Base-by-base conservation (phyloP, 371 early-diverging fungal species). In the Actinomucor elegans region DNA sequence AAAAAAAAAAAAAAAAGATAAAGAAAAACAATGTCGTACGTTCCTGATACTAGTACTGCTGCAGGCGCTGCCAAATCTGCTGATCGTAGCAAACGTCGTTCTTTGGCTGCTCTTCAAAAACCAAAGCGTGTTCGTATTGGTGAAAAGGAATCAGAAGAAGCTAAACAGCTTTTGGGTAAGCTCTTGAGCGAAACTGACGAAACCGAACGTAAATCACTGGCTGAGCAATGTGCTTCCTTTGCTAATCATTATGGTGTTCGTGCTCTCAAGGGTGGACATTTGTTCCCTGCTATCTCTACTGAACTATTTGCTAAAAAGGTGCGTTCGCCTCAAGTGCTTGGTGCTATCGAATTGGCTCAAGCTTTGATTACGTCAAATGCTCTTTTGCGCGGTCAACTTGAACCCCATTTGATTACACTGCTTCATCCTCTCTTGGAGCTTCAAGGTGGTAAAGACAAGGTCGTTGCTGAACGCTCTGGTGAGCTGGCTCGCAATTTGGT, bases 251-350 rank as follows among this genome's bases (percentile, higher is more conserved):
- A 79, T 29, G 83, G 81, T 41, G 73, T 86, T 34, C 75, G 77
- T 46, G 68, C 78, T 33, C 68, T 89, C 51, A 75, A 81, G 53
- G 70, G 81, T 14, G 52, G 59, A 48, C 76, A 78, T 51, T 68
- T 90, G 52, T 73, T 86, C 26, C 69, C 77, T 41, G 75, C 76
- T 50, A 68, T 90, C 46, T 63, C 73, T 43, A 66, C 73, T 14
- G 83, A 84, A 32, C 69, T 83, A 27, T 67, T 65, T 44, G 86
- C 87, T 70, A 87, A 87, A 71, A 89, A 89, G 78, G 79, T 83
- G 2, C 79, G 88, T 18, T 80, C 84, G 47, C 86, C 87, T 45
- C 87, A 84, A 43, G 61, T 80, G 55, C 67, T 86, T 37, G 86
- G 80, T 36, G 72, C 88, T 63, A 68, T 74, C 44, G 83, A 83